Evolutionary conservation across 2,329 filamentous ascomycete genomes (phyloP), one percentile per base, ranked within the genome.

Genomic region (Lasiodiplodia gonubiensis): DNA sequence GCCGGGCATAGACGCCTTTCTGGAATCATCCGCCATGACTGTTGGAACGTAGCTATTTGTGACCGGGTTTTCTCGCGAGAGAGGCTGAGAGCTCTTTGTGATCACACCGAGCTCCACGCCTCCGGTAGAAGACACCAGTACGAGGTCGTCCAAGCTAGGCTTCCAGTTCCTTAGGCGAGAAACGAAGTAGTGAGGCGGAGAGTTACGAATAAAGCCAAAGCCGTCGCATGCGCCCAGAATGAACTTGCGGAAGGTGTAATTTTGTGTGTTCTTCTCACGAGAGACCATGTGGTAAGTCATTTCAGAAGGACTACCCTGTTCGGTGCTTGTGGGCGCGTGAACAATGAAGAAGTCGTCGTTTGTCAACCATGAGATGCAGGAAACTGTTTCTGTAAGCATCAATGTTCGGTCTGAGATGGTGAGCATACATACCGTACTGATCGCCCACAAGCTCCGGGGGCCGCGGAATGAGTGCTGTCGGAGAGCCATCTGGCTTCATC

Each of bases 341-440:
- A 95, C 87, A 66, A 90, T 85, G 53, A 98, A 84, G 76, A 97
- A 96, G 2, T 94, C 82, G 72, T 96, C 82, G 72, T 95, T 97
- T 74, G 95, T 92, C 23, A 98, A 85, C 95, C 96, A 99, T 46
- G 86, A 86, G 49, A 99, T 85, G 18, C 91, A 90, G 4, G 93
- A 92, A 2, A 96, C 92, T 90, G 60, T 23, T 35, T n/a, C n/a
- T 42, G 51, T 68, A 12, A 65, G 67, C 11, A 27, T 37, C 8
- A 49, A 64, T 0, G 18, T 33, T 18, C 30, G 18, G 21, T 49
- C 37, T 46, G 8, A 25, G 42, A 7, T 10, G 37, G 14, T 21
- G n/a, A 11, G 4, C 18, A 23, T n/a, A 80, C 86, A 77, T 84
- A 92, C 90, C 88, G 79, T 92, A 89, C 74, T 87, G 88, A 71